These are phyloP conservation scores for Chalciporus pseudorubinellus DNA, from an alignment of 768 basidiomycete species.

Conservation along the genomic window DNA sequence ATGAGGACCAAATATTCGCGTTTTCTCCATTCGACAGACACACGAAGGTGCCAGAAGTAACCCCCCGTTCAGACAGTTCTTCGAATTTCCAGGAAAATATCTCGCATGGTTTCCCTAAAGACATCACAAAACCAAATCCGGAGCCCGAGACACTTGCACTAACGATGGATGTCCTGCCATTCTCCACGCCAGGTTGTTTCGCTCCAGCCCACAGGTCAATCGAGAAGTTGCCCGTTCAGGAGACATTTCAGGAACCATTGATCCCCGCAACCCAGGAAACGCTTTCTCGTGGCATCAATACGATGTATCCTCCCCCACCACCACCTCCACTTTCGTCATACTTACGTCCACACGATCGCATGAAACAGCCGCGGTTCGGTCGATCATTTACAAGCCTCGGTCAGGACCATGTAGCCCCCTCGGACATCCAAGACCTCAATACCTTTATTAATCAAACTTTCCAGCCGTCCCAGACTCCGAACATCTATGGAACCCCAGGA, in stretches of 20 bases:
- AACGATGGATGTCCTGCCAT: conserved; percentile 9
- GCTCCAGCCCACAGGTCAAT: conserved; percentile 8
- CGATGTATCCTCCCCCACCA: conserved; percentile 9
- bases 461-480: conserved; percentile 5
- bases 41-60: background rate
- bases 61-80: conserved; percentile 1
- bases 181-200: conserved; percentile 27
- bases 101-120: background rate
- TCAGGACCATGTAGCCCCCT: conserved; percentile 9
- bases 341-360: conserved; percentile 20
- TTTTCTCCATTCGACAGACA: conserved; percentile 27
- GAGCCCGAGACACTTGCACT: background rate
- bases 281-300: conserved; percentile 6
- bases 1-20: conserved; percentile 25
- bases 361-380: conserved; percentile 1
- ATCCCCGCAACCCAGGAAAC: conserved; percentile 8
- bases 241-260: conserved; percentile 3
- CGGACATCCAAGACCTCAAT: conserved; percentile 12
- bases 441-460: background rate
- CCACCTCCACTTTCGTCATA: conserved; percentile 3
- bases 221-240: background rate
- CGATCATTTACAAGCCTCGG: conserved; percentile 5
- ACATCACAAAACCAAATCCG: background rate
- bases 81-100: background rate
- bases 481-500: conserved; percentile 48